These are phyloP conservation scores for Parastagonospora avenae DNA, from an alignment of 2,329 filamentous ascomycete species.

Conservation along the genomic window DNA sequence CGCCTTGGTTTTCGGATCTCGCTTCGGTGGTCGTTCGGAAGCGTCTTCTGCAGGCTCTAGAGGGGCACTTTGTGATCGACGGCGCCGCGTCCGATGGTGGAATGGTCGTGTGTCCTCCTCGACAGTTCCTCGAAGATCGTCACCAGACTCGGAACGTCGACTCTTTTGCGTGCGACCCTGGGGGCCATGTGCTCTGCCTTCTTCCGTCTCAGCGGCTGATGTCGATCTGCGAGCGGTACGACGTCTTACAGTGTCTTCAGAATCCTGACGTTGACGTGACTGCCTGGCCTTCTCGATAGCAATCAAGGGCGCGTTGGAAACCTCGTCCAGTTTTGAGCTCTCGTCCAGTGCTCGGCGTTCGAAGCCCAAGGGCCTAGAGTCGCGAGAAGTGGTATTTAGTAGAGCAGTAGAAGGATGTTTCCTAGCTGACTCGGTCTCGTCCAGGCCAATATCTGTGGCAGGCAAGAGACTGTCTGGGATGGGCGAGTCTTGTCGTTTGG, in stretches of 20 bases:
- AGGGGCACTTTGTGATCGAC: conserved; percentile 16
- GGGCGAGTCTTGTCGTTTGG: not conserved
- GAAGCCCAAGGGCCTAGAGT: conserved; percentile 8
- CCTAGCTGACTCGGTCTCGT: not conserved
- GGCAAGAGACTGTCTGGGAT: not conserved
- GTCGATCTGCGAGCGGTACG: conserved; percentile 13
- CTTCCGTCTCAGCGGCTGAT: conserved; percentile 24
- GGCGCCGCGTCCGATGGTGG: conserved; percentile 7
- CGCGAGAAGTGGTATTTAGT: not conserved
- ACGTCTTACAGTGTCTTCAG: conserved; percentile 22
- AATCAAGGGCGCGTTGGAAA: conserved; percentile 1
- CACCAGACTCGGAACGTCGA: conserved; percentile 21
- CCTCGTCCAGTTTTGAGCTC: conserved; percentile 1
- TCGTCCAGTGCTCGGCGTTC: conserved; percentile 1
- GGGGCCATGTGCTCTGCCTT: conserved; percentile 9
- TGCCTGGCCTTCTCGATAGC: conserved; percentile 3
- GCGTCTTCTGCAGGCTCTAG: conserved; percentile 8
- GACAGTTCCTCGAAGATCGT: conserved; percentile 27
- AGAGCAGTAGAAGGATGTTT: not conserved
- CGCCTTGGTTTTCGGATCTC: conserved; percentile 6
- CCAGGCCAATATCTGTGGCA: not conserved
- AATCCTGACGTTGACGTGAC: not conserved
- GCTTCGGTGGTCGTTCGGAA: conserved; percentile 3
- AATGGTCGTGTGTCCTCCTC: conserved; percentile 4
- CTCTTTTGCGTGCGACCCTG: conserved; percentile 1